Base-by-base conservation (phyloP, 129 eudicot species). In the Kitagawia praeruptora region DNA sequence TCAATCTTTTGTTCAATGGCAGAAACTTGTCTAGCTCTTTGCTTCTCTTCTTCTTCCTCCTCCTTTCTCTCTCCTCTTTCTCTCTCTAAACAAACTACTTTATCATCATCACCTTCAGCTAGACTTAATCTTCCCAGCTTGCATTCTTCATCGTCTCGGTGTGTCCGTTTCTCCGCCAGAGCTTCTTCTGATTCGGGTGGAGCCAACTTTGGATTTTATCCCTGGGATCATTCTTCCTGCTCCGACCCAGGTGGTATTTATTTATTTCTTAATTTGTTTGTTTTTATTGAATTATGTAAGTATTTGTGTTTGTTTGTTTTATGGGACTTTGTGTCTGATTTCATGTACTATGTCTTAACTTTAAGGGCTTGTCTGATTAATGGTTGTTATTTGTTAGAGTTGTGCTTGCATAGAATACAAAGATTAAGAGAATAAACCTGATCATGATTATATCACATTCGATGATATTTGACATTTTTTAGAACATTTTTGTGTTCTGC, bases 161-260 rank as follows among this genome's bases (percentile, higher is more conserved):
- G 81, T 74, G n/a, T 81, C 78, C 74, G 80, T 23, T 80, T 79
- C 79, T 45, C 87, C 27, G 80, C 78, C 46, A 93, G 84, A 84
- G 81, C 93, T 16, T 88, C 89, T n/a, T 74, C 86, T 8, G 14
- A 58, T 58, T 25, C 37, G 1, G 15, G 2, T 61, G 69, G 69
- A 4, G 37, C 69, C 69, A 4, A 61, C 7, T 91, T 85, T 44
- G 97, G 97, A 9, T 79, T 80, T 64, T 94, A 84, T 56, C 98
- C 98, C 16, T 94, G 97, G 97, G 89, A 94, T n/a, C 88, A 91
- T 34, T 27, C 86, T 72, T 51, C 82, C 39, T 0, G 23, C 2
- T 16, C 75, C 14, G 90, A 84, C 71, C 78, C 53, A 1, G 85
- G 91, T 77, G 85, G 91, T 77, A 81, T 28, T 70, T 38, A 23